Conservation (phyloP, 2,329 filamentous ascomycete genomes). For the Colletotrichum falcatum region DNA sequence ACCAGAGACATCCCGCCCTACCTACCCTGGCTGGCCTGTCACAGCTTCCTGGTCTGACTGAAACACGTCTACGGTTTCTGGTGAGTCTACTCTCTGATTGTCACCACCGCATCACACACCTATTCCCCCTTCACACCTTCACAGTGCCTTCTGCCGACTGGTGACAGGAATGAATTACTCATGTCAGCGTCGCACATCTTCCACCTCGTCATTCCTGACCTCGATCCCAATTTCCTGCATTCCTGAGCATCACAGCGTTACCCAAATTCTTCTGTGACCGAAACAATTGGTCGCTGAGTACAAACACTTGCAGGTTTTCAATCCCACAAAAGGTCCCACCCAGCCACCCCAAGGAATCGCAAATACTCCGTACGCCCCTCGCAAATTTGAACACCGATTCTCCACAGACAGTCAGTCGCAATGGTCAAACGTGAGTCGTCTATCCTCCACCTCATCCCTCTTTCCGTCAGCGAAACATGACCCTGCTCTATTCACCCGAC, state of each 20-base stretch:
- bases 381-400: background rate
- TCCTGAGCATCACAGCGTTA: constrained; percentile 14
- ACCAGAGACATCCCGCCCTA: constrained; percentile 18
- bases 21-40: background rate
- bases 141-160: background rate
- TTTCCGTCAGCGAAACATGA: background rate
- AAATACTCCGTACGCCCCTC: background rate
- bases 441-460: background rate
- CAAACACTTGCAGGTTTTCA: constrained; percentile 25
- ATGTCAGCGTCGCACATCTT: background rate
- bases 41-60: constrained; percentile 7
- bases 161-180: constrained; percentile 2
- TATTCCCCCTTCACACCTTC: background rate
- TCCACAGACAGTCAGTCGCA: background rate
- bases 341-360: constrained; percentile 29
- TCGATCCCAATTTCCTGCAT: constrained; percentile 9
- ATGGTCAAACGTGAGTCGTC: constrained; percentile 34
- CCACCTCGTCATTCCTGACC: background rate
- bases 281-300: constrained; percentile 21
- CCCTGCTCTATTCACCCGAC: background rate
- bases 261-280: background rate
- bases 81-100: constrained; percentile 16
- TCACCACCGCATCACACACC: background rate
- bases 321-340: background rate
- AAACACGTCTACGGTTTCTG: constrained; percentile 33